Base-by-base conservation (phyloP, 495 filamentous ascomycete genomes). In the Margaritispora aquatica region DNA sequence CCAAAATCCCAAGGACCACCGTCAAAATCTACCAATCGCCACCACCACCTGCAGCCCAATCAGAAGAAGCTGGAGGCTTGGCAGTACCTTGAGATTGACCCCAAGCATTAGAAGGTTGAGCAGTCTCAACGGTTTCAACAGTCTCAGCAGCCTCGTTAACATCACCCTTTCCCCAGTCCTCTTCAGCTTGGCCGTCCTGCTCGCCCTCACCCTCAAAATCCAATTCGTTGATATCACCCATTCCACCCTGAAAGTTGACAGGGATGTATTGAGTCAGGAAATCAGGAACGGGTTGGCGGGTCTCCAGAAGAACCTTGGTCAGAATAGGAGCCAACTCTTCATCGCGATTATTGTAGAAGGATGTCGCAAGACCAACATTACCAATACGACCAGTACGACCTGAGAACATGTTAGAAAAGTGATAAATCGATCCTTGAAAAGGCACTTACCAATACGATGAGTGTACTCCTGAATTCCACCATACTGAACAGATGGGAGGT, bases 401-500 rank as follows among this genome's bases (percentile, higher is more conserved):
- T 91, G n/a, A n/a, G 13, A 48, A 60, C 69, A 57, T 72, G 64
- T 61, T 7, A 34, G 21, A 2, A 36, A 10, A 36, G 27, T 54
- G 29, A 36, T 22, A 21, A 54, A 5, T n/a, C 3, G n/a, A 2
- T 24, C 23, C 8, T 1, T 1, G n/a, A n/a, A n/a, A n/a, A n/a
- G n/a, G n/a, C 26, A 72, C 79, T 70, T 79, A 89, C 87, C 93
- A 70, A 97, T 98, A 36, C 94, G 89, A 66, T 98, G 94, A 56
- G 88, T 81, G 66, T 98, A 97, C 66, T 97, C 94, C 52, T 89
- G 81, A 48, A 97, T 97, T 2, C 93, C 94, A n/a, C 90, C 92
- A 63, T 90, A 75, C 1, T 75, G 67, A 3, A 70, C 63, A 21
- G 73, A 77, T 0, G 93, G 94, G 2, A 97, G 77, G 51, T 96